Evolutionary conservation across 495 filamentous ascomycete species (phyloP).

Genomic region (Hyaloscypha hepaticicola): DNA sequence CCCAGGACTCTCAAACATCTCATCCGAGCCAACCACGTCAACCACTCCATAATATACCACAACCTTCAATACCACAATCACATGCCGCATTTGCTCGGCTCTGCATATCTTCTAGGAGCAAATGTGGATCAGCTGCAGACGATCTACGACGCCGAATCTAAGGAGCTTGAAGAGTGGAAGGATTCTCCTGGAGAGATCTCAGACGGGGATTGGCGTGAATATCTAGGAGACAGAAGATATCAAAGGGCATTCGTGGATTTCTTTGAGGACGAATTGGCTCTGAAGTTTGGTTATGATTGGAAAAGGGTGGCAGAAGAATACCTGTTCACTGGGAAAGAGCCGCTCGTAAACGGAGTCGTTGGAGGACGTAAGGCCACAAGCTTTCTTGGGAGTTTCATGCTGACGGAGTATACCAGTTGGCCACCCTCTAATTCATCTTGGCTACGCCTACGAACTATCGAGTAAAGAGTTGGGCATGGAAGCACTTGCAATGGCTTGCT

Average conservation of each 20-base stretch:
- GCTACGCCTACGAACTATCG: conserved; percentile 81
- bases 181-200: conserved; percentile 83
- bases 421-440: conserved; percentile 85
- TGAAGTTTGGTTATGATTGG: conserved; percentile 78
- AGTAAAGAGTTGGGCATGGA: conserved; percentile 82
- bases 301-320: conserved; percentile 72
- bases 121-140: conserved; percentile 65
- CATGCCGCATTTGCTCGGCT: conserved; percentile 77
- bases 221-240: conserved; percentile 72
- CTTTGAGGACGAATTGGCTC: conserved; percentile 82
- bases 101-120: conserved; percentile 82
- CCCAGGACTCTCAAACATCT: conserved; percentile 86
- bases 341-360: conserved; percentile 75
- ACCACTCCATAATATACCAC: conserved; percentile 80
- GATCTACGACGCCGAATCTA: conserved; percentile 75
- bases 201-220: conserved; percentile 81
- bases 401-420: conserved; percentile 57
- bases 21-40: conserved; percentile 85
- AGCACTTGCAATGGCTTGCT: conserved; percentile 66
- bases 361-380: conserved; percentile 63
- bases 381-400: background rate
- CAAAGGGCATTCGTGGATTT: conserved; percentile 90
- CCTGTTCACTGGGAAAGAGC: conserved; percentile 70
- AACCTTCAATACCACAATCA: conserved; percentile 84
- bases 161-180: conserved; percentile 73